Percentiles rank a stretch among this genome's conserved stretches.
phyloP scores from a whole-genome alignment of 1,139 yeast genomes.

The Candida pseudoviswanathii region DNA sequence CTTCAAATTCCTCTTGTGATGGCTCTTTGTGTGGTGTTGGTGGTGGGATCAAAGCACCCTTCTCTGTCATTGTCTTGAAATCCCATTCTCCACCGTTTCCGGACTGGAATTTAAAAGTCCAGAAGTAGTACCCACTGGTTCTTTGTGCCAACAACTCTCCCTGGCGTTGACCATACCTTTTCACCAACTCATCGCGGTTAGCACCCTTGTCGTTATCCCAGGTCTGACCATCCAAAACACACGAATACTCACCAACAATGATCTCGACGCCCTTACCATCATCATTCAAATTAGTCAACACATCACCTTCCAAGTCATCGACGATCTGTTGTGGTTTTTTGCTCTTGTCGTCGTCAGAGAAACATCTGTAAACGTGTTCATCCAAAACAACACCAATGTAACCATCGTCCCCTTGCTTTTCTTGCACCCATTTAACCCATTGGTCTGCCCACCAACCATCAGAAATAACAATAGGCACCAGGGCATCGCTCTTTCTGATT shows the following conservation, averaged over 20 bases:
- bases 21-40: conserved; percentile 32
- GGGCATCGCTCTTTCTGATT: conserved; percentile 56
- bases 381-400: conserved; percentile 73
- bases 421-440: conserved; percentile 71
- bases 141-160: conserved; percentile 46
- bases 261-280: conserved; percentile 62
- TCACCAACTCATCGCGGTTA: conserved; percentile 36
- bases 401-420: conserved; percentile 36
- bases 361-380: conserved; percentile 84
- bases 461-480: conserved; percentile 75
- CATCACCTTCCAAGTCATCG: conserved; percentile 53
- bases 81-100: conserved; percentile 99
- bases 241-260: conserved; percentile 87
- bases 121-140: conserved; percentile 74
- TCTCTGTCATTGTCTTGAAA: conserved; percentile 71
- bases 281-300: conserved; percentile 52
- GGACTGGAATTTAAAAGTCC: conserved; percentile 86
- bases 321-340: conserved; percentile 69
- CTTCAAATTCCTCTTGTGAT: conserved; percentile 45
- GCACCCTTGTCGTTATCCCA: conserved; percentile 64
- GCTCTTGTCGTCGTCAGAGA: conserved; percentile 69
- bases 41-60: conserved; percentile 53
- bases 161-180: conserved; percentile 46
- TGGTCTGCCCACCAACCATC: conserved; percentile 94
- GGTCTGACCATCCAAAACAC: conserved; percentile 75